Evolutionary conservation across 2,329 filamentous ascomycete species (phyloP).

Genomic region (Trichophyton rubrum): DNA sequence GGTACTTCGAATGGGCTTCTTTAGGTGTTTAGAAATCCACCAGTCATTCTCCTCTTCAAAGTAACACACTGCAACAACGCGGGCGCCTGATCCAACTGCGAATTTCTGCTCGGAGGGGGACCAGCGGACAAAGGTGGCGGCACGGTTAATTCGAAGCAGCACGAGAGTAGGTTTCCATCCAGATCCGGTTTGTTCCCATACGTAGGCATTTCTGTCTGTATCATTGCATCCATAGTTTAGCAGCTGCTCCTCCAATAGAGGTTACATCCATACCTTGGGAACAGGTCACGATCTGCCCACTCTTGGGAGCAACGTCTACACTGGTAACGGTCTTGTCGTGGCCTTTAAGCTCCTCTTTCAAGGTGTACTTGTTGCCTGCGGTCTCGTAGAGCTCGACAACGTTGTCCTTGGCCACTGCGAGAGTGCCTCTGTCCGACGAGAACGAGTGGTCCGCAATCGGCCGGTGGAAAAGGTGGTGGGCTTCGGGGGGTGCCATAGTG

Average conservation of each 20-base stretch:
- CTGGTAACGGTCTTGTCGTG: constrained; percentile 96
- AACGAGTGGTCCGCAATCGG: constrained; percentile 98
- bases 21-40: constrained; percentile 99
- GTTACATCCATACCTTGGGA: constrained; percentile 58
- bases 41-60: constrained; percentile 99
- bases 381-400: constrained; percentile 76
- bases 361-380: constrained; percentile 60
- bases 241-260: not conserved
- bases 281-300: constrained; percentile 90
- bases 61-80: constrained; percentile 93
- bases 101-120: constrained; percentile 95
- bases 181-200: constrained; percentile 86
- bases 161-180: constrained; percentile 97
- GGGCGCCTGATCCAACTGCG: constrained; percentile 88
- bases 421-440: constrained; percentile 74
- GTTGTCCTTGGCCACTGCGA: constrained; percentile 85
- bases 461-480: constrained; percentile 92
- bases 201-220: constrained; percentile 86
- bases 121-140: constrained; percentile 94
- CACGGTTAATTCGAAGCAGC: constrained; percentile 89
- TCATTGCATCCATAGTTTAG: constrained; percentile 3
- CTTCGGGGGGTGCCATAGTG: constrained; percentile 70
- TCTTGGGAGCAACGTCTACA: constrained; percentile 84
- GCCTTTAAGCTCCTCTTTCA: constrained; percentile 86
- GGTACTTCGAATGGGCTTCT: constrained; percentile 96